Conservation (phyloP, 306 rosid species). For the Castanea mollissima region DNA sequence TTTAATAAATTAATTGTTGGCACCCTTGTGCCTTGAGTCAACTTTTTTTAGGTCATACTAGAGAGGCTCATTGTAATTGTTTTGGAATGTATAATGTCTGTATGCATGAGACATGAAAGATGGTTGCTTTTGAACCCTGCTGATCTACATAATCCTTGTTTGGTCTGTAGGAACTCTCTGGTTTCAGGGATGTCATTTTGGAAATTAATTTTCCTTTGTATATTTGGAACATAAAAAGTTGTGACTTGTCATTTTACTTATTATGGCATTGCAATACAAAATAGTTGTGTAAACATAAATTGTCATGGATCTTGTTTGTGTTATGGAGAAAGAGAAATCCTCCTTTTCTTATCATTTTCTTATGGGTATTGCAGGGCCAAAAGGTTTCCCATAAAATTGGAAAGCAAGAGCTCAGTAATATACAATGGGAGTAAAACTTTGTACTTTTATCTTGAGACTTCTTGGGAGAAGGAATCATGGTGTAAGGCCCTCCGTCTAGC, state of each 20-base stretch:
- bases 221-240: neutral
- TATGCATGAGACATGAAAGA: neutral
- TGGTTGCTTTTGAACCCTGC: neutral
- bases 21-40: neutral
- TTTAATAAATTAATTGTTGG: neutral
- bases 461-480: slow-evolving; percentile 96
- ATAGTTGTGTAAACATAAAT: slow-evolving; percentile 3
- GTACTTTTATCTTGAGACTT: slow-evolving; percentile 74
- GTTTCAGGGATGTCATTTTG: neutral
- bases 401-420: slow-evolving; percentile 49
- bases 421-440: slow-evolving; percentile 66
- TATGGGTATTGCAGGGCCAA: slow-evolving; percentile 66
- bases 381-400: slow-evolving; percentile 80
- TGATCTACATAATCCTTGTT: neutral
- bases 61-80: neutral
- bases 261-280: slow-evolving; percentile 1
- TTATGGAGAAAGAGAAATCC: slow-evolving; percentile 16
- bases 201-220: slow-evolving; percentile 14
- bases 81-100: neutral
- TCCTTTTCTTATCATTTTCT: slow-evolving; percentile 26
- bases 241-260: slow-evolving; percentile 10
- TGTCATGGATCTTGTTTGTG: slow-evolving; percentile 5
- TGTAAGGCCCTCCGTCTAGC: slow-evolving; percentile 89
- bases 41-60: neutral
- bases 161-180: neutral